Percentiles rank a stretch among this genome's conserved stretches.
These are phyloP conservation scores for Lentinula boryana DNA, from an alignment of 768 basidiomycete genomes.

Conservation along the genomic window DNA sequence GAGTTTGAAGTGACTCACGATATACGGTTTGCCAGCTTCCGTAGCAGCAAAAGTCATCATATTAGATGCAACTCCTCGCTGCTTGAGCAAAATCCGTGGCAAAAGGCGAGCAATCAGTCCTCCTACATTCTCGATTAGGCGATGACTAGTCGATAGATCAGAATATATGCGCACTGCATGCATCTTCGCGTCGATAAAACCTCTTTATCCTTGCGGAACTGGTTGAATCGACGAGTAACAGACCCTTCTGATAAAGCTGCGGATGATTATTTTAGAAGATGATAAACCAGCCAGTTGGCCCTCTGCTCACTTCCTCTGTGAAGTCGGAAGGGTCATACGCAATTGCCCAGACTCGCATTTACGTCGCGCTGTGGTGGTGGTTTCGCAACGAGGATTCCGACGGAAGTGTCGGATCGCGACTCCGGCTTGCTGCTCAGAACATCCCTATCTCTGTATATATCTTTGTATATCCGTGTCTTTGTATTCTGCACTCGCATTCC, in stretches of 20 bases:
- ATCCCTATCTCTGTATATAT: too few species aligned
- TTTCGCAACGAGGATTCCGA: background rate
- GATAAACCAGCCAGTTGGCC: background rate
- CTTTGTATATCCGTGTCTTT: background rate
- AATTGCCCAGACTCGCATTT: constrained; percentile 41
- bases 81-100: constrained; percentile 54
- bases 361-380: constrained; percentile 2
- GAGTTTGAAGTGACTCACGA: constrained; percentile 36
- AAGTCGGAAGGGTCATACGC: constrained; percentile 34
- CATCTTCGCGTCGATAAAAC: constrained; percentile 69
- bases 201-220: constrained; percentile 52
- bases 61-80: constrained; percentile 44
- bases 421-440: background rate
- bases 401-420: constrained; percentile 3
- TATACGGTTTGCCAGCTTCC: constrained; percentile 68
- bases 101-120: constrained; percentile 75
- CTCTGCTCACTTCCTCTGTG: constrained; percentile 20
- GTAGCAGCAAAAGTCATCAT: constrained; percentile 53
- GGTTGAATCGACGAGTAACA: constrained; percentile 51
- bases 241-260: constrained; percentile 59
- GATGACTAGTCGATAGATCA: background rate
- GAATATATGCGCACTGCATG: constrained; percentile 50
- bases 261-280: background rate
- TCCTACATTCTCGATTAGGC: constrained; percentile 34
- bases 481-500: constrained; percentile 2